Percentiles rank a stretch among this genome's conserved stretches.
These are phyloP conservation scores for Globisporangium radiosum DNA, from an alignment of 352 stramenopile species.

Conservation along the genomic window DNA sequence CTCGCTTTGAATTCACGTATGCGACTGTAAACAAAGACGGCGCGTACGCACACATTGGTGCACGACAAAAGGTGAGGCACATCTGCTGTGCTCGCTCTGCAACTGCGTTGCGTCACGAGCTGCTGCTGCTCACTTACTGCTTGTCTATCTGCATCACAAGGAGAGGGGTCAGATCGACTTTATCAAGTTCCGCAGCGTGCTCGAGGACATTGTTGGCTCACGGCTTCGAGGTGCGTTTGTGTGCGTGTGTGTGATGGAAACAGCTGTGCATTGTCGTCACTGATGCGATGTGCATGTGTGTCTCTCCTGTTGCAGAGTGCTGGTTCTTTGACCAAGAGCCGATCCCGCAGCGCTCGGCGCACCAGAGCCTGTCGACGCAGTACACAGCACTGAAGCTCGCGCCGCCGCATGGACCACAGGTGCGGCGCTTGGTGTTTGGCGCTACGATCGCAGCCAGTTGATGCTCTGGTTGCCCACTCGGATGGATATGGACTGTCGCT, in stretches of 20 bases:
- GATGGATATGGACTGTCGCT: no score
- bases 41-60: constrained; percentile 62
- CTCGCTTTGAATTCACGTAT: neutral
- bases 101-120: neutral
- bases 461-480: no score
- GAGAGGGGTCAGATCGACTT: constrained; percentile 63
- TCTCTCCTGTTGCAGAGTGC: constrained; percentile 47
- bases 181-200: constrained; percentile 48
- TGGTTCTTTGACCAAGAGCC: constrained; percentile 86
- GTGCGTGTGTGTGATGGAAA: neutral
- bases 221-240: constrained; percentile 40
- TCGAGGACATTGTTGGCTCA: constrained; percentile 40
- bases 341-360: constrained; percentile 26
- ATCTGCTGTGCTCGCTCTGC: no score
- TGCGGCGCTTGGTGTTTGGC: constrained; percentile 4
- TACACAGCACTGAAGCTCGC: constrained; percentile 71
- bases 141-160: constrained; percentile 1
- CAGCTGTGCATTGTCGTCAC: neutral
- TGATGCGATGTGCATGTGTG: neutral
- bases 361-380: constrained; percentile 29
- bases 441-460: neutral
- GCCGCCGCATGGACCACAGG: constrained; percentile 67
- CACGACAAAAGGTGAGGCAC: constrained; percentile 31
- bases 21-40: constrained; percentile 28
- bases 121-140: neutral